phyloP scores from a whole-genome alignment of 2,329 filamentous ascomycete genomes.

The Xylaria multiplex region DNA sequence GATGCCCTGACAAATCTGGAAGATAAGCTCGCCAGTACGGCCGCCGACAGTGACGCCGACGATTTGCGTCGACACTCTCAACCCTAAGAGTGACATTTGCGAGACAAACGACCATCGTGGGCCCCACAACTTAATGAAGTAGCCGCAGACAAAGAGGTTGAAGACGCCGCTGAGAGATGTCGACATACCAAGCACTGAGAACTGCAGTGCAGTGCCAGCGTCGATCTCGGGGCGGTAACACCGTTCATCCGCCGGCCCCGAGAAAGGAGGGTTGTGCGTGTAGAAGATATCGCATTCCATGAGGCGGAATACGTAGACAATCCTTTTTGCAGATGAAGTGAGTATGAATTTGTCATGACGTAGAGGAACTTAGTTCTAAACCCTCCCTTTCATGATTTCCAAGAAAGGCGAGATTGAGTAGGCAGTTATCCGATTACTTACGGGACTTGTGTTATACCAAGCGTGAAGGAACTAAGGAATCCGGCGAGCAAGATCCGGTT shows the following conservation, averaged over 20 bases:
- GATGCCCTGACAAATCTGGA: constrained; percentile 74
- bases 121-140: constrained; percentile 73
- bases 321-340: constrained; percentile 43
- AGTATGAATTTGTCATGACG: neutral
- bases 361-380: neutral
- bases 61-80: constrained; percentile 71
- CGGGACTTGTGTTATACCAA: constrained; percentile 49
- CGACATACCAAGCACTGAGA: constrained; percentile 72
- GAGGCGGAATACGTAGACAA: constrained; percentile 73
- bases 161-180: constrained; percentile 72
- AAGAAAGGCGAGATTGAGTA: neutral
- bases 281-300: constrained; percentile 80
- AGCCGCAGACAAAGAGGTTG: constrained; percentile 74
- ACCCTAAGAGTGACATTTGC: constrained; percentile 71
- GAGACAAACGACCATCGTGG: constrained; percentile 70
- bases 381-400: neutral
- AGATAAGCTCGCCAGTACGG: constrained; percentile 71
- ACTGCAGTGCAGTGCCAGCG: constrained; percentile 70
- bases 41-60: constrained; percentile 71
- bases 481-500: constrained; percentile 49
- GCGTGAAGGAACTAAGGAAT: constrained; percentile 48
- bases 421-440: constrained; percentile 31
- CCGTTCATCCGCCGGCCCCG: constrained; percentile 58
- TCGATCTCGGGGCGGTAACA: constrained; percentile 72
- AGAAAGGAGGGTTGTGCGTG: constrained; percentile 62